These are phyloP conservation scores for Kockovaella imperatae DNA, from an alignment of 768 basidiomycete species.

Conservation along the genomic window DNA sequence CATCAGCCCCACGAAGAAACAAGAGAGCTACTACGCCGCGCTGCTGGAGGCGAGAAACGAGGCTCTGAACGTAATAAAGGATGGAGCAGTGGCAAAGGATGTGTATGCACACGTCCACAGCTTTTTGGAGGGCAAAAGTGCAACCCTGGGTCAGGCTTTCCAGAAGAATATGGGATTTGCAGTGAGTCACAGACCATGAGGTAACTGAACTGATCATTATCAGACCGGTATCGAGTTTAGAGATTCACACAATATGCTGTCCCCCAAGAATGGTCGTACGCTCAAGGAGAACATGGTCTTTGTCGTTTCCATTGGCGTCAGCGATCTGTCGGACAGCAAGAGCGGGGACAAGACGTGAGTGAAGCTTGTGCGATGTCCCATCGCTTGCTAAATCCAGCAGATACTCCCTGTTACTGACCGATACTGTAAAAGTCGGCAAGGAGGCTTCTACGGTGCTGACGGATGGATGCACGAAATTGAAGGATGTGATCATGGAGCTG, in stretches of 20 bases:
- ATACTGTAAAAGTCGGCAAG: conserved; percentile 72
- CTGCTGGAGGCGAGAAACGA: conserved; percentile 71
- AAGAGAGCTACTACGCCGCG: conserved; percentile 79
- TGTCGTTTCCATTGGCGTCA: conserved; percentile 75
- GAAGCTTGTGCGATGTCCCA: background rate
- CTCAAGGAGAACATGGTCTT: conserved; percentile 76
- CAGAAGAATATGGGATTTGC: conserved; percentile 85
- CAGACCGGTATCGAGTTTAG: conserved; percentile 95
- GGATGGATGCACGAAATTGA: conserved; percentile 71
- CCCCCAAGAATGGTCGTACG: conserved; percentile 64
- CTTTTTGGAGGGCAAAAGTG: conserved; percentile 66
- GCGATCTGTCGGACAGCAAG: conserved; percentile 65
- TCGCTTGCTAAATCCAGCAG: conserved; percentile 45
- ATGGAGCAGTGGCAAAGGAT: conserved; percentile 67
- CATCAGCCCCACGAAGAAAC: conserved; percentile 89
- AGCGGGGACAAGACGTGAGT: conserved; percentile 61
- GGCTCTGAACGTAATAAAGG: conserved; percentile 65
- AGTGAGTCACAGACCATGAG: conserved; percentile 49
- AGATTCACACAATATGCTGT: conserved; percentile 74
- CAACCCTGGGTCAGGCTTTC: conserved; percentile 73
- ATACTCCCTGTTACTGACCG: conserved; percentile 78
- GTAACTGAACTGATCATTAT: background rate
- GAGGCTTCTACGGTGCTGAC: conserved; percentile 59
- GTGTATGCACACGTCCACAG: conserved; percentile 68
- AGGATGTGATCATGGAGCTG: conserved; percentile 60